Evolutionary conservation across 2,329 filamentous ascomycete species (phyloP).

Genomic region (Fusarium gaditjirri): DNA sequence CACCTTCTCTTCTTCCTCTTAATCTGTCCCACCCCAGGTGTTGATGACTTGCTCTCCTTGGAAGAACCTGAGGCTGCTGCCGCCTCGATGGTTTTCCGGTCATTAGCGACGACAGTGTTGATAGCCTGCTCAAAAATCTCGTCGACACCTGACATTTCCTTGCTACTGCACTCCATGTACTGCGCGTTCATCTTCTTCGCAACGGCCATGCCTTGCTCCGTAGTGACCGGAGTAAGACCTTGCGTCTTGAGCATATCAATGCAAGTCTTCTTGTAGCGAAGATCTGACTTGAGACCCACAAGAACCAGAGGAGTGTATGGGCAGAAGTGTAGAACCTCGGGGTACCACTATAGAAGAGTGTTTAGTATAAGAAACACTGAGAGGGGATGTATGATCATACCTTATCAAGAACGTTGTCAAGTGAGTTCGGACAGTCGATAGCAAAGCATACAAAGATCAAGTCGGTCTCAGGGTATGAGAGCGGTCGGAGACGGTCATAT

Average conservation of each 20-base stretch:
- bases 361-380: constrained; percentile 6
- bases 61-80: constrained; percentile 53
- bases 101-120: constrained; percentile 86
- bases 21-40: constrained; percentile 58
- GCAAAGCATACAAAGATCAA: constrained; percentile 99
- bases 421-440: constrained; percentile 96
- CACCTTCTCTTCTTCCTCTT: constrained; percentile 90
- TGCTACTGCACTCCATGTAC: constrained; percentile 99
- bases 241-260: constrained; percentile 99
- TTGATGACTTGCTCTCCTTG: constrained; percentile 52
- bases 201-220: constrained; percentile 87
- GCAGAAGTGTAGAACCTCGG: constrained; percentile 98
- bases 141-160: constrained; percentile 95
- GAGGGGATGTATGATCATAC: constrained; percentile 58
- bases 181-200: constrained; percentile 92
- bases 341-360: constrained; percentile 81
- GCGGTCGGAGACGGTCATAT: constrained; percentile 93
- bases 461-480: constrained; percentile 98
- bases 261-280: constrained; percentile 93
- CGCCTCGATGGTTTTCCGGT: constrained; percentile 70
- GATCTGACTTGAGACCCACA: constrained; percentile 95
- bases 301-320: constrained; percentile 96
- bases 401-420: constrained; percentile 99
- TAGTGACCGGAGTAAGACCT: constrained; percentile 92
- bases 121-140: constrained; percentile 96